A percentile compares a stretch with the other conserved stretches of the same genome.
These are phyloP conservation scores for Penicillium sp. DNA, from an alignment of 2,329 filamentous ascomycete genomes.

Conservation along the genomic window DNA sequence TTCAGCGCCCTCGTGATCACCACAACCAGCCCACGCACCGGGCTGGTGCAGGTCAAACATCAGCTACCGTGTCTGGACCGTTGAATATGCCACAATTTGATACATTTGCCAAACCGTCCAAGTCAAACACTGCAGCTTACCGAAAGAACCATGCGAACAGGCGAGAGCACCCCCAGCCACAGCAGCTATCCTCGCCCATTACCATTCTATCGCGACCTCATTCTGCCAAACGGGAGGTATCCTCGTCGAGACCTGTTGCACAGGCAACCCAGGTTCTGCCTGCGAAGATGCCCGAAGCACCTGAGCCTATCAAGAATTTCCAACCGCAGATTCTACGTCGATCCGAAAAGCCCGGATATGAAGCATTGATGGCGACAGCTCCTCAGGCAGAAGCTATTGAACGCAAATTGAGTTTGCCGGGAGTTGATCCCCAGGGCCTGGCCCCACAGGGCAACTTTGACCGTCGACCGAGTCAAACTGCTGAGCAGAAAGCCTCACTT, in stretches of 20 bases:
- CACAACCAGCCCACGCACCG: slow-evolving; percentile 12
- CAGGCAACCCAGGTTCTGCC: slow-evolving; percentile 14
- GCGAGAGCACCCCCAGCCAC: slow-evolving; percentile 21
- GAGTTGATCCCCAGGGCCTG: slow-evolving; percentile 11
- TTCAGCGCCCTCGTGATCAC: slow-evolving; percentile 30
- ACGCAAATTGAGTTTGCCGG: slow-evolving; percentile 15
- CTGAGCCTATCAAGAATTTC: slow-evolving; percentile 46
- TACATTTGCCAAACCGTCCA: slow-evolving; percentile 27
- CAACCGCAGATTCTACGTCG: slow-evolving; percentile 56
- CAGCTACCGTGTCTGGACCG: slow-evolving; percentile 43
- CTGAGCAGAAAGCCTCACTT: slow-evolving; percentile 49
- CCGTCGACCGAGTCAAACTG: slow-evolving; percentile 42
- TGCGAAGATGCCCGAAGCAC: slow-evolving; percentile 24
- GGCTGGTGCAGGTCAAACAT: slow-evolving; percentile 25
- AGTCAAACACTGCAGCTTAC: slow-evolving; percentile 20
- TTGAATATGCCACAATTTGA: slow-evolving; percentile 43
- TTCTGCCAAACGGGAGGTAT: slow-evolving; percentile 29
- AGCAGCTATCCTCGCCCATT: slow-evolving; percentile 33
- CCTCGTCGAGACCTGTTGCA: slow-evolving; percentile 13
- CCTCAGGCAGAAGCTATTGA: slow-evolving; percentile 6
- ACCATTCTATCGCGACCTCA: slow-evolving; percentile 40
- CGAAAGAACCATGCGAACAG: slow-evolving; percentile 25
- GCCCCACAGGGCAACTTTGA: slow-evolving; percentile 29
- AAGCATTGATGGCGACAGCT: slow-evolving; percentile 23
- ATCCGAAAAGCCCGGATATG: slow-evolving; percentile 41